Base-by-base conservation (phyloP, 352 stramenopile species). In the Phytophthora agathidicida region DNA sequence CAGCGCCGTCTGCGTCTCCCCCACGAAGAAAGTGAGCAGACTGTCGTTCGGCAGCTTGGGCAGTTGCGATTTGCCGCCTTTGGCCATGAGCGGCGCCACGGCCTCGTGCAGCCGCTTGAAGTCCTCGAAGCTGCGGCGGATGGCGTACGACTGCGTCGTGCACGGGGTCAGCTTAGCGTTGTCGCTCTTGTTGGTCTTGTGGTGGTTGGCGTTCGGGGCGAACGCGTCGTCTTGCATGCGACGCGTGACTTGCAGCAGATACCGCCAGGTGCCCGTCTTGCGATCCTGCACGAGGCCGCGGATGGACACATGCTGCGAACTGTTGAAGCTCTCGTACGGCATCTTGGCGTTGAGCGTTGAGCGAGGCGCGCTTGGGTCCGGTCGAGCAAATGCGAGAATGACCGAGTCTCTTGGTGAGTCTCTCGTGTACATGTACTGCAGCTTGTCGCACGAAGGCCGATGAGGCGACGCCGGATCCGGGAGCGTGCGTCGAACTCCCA, bases 261-360 rank as follows among this genome's bases (percentile, higher is more conserved):
- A 90, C 60, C 86, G 82, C 80, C 80, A 90, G 8, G 75, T 80
- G 55, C 78, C 80, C 9, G 77, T 88, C 32, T 72, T 65, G 13
- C 70, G 54, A 57, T 90, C 80, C 56, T 88, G 78, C 48, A 83
- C 73, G n/a, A 90, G 77, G n/a, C 81, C 73, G 27, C 77, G 80
- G 70, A 90, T 90, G 38, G 72, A 58, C 32, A 84, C 78, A 44
- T 79, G 71, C 43, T 90, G 76, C 57, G 79, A 75, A 23, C 71
- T 81, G 37, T 75, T 78, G 57, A 91, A 91, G 71, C 81, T 91
- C 58, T 91, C 81, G 81, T 91, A 91, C 24, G 78, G 78, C 81
- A 91, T 91, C 7, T 38, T 41, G 39, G 16, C 2, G 10, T 19
- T 20, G 17, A 14, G n/a, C 31, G 9, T 28, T 38, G 46, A 9